These are phyloP conservation scores for Misopates orontium DNA, from an alignment of 257 asterid genomes.

Conservation along the genomic window DNA sequence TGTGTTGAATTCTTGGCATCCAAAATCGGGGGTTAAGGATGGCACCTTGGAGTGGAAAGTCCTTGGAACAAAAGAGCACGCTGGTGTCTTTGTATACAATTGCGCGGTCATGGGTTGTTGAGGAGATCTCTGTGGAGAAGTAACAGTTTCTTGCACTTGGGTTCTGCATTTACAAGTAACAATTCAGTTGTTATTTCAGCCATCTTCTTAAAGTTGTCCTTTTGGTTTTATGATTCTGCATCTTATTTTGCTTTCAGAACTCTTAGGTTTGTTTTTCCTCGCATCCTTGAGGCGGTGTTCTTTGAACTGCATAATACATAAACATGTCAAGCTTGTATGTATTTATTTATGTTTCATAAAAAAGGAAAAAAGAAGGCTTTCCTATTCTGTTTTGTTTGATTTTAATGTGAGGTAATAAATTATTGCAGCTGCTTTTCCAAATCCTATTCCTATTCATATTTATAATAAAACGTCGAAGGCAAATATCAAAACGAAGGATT, in stretches of 20 bases:
- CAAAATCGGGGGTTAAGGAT: conserved; percentile 49
- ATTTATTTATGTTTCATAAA: conserved; percentile 7
- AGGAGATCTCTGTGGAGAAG: conserved; percentile 27
- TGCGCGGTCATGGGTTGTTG: conserved; percentile 90
- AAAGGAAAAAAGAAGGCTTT: background rate
- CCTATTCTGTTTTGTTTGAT: conserved; percentile 4
- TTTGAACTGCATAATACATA: conserved; percentile 27
- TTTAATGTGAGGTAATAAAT: background rate
- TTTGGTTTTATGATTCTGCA: conserved; percentile 30
- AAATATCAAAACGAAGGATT: no score
- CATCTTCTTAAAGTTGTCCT: conserved; percentile 30
- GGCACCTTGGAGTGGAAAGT: conserved; percentile 74
- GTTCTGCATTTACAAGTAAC: conserved; percentile 36
- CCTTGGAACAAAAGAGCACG: conserved; percentile 75
- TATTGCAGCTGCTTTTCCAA: background rate
- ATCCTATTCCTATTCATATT: background rate
- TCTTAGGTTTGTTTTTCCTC: conserved; percentile 25
- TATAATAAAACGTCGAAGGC: no score
- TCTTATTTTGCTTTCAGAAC: conserved; percentile 32
- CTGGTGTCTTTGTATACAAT: conserved; percentile 84
- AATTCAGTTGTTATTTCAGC: conserved; percentile 34
- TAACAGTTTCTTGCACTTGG: conserved; percentile 20
- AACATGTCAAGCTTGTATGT: conserved; percentile 16
- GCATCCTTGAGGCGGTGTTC: conserved; percentile 28
- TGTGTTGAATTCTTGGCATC: conserved; percentile 69